Evolutionary conservation across 768 basidiomycete genomes (phyloP).

Genomic region (Naganishia vaughanmartiniae): DNA sequence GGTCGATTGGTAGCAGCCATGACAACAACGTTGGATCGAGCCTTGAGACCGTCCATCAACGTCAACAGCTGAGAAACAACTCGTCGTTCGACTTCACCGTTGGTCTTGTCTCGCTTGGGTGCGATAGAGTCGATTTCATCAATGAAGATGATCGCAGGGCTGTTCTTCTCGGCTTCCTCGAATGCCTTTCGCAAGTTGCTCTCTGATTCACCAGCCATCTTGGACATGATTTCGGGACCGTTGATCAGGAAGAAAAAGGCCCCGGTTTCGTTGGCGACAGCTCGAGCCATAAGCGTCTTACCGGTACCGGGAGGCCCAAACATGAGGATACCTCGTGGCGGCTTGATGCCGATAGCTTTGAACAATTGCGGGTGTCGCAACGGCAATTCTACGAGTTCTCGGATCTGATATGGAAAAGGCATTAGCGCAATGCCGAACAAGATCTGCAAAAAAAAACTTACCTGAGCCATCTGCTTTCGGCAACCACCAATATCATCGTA

Average conservation of each 20-base stretch:
- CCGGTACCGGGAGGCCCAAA: constrained; percentile 98
- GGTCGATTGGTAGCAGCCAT: constrained; percentile 98
- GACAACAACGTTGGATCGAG: constrained; percentile 97
- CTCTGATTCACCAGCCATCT: constrained; percentile 99
- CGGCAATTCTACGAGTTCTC: constrained; percentile 96
- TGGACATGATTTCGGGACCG: constrained; percentile 99
- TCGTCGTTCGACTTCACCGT: constrained; percentile 98
- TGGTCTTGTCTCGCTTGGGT: constrained; percentile 99
- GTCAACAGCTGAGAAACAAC: constrained; percentile 98
- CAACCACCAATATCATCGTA: constrained; percentile 99
- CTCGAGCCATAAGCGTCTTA: constrained; percentile 99
- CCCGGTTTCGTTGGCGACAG: constrained; percentile 98
- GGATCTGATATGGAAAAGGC: constrained; percentile 58
- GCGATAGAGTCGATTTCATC: constrained; percentile 99
- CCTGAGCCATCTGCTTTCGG: constrained; percentile 97
- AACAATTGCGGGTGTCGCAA: constrained; percentile 98
- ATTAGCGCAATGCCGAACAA: neutral
- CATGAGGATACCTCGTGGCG: constrained; percentile 97
- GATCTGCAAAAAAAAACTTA: constrained; percentile 29
- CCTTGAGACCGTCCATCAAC: constrained; percentile 98
- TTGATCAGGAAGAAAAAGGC: constrained; percentile 99
- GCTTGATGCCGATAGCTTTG: constrained; percentile 99
- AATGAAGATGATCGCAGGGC: constrained; percentile 98
- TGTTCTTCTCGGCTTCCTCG: constrained; percentile 99
- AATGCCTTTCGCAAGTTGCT: constrained; percentile 97